phyloP scores from a whole-genome alignment of 1,284 basidiomycete genomes.

The Inonotus hispidus region DNA sequence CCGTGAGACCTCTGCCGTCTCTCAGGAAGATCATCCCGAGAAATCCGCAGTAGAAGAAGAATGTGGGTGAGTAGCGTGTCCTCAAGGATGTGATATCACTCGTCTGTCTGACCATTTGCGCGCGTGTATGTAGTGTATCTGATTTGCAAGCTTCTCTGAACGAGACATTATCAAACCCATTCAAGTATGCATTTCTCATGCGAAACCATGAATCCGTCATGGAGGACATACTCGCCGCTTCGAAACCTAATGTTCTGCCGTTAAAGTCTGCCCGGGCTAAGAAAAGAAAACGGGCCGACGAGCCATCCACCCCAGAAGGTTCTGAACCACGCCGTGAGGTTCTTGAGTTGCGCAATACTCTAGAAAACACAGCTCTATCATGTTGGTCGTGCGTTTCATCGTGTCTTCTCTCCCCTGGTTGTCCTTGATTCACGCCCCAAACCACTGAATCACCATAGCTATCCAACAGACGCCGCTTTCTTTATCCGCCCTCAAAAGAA shows the following conservation, averaged over 20 bases:
- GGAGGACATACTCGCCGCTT: constrained; percentile 40
- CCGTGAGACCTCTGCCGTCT: not conserved
- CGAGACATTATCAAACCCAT: constrained; percentile 47
- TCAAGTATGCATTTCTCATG: constrained; percentile 50
- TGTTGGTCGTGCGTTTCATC: constrained; percentile 51
- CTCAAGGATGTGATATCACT: not conserved
- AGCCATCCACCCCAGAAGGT: constrained; percentile 40
- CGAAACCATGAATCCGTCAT: constrained; percentile 48
- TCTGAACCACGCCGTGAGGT: constrained; percentile 38
- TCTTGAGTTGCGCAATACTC: constrained; percentile 38
- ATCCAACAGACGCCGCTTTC: constrained; percentile 44
- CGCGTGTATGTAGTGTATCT: constrained; percentile 40
- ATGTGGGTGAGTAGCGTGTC: constrained; percentile 17
- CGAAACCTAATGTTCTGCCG: constrained; percentile 27
- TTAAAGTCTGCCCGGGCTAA: constrained; percentile 2
- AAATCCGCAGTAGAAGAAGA: constrained; percentile 12
- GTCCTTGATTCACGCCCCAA: not conserved
- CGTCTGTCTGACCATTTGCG: not conserved
- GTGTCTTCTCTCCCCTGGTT: not conserved
- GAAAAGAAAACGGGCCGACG: constrained; percentile 32
- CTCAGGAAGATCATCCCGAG: not conserved
- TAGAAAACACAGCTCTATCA: constrained; percentile 45
- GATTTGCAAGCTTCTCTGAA: constrained; percentile 46
- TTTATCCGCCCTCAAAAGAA: constrained; percentile 61
- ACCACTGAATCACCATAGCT: constrained; percentile 31